Evolutionary conservation across 2,329 filamentous ascomycete species (phyloP).

Genomic region (Beauveria caledonica): DNA sequence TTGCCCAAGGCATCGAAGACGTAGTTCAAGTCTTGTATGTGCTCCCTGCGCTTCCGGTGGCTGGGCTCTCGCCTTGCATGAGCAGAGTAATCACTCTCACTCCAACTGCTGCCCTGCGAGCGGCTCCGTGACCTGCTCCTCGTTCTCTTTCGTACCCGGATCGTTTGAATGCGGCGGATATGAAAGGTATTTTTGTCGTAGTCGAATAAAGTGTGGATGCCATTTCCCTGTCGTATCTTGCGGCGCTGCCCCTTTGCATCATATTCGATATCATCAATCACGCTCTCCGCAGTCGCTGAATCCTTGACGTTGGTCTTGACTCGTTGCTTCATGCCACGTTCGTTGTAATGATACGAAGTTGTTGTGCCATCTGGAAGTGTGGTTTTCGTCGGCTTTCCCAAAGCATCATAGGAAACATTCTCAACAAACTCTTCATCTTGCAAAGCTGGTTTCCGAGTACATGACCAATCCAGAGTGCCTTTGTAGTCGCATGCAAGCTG

Average conservation of each 20-base stretch:
- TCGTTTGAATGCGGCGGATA: neutral
- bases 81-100: neutral
- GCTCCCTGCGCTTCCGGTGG: neutral
- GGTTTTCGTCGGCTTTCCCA: slow-evolving; percentile 5
- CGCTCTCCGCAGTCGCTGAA: neutral
- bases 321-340: neutral
- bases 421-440: neutral
- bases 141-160: neutral
- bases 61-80: neutral
- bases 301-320: neutral
- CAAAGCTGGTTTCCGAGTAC: neutral
- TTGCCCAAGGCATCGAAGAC: slow-evolving; percentile 16
- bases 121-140: neutral
- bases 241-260: slow-evolving; percentile 8
- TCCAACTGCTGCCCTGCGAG: neutral
- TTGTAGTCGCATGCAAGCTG: slow-evolving; percentile 5
- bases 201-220: neutral
- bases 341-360: slow-evolving; percentile 5
- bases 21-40: slow-evolving; percentile 16
- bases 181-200: slow-evolving; percentile 1
- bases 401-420: neutral
- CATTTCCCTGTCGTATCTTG: neutral
- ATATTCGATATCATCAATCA: slow-evolving; percentile 6
- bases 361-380: slow-evolving; percentile 5
- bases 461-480: slow-evolving; percentile 6